These are phyloP conservation scores for Xenoacremonium recifei DNA, from an alignment of 2,329 filamentous ascomycete species.

Conservation along the genomic window DNA sequence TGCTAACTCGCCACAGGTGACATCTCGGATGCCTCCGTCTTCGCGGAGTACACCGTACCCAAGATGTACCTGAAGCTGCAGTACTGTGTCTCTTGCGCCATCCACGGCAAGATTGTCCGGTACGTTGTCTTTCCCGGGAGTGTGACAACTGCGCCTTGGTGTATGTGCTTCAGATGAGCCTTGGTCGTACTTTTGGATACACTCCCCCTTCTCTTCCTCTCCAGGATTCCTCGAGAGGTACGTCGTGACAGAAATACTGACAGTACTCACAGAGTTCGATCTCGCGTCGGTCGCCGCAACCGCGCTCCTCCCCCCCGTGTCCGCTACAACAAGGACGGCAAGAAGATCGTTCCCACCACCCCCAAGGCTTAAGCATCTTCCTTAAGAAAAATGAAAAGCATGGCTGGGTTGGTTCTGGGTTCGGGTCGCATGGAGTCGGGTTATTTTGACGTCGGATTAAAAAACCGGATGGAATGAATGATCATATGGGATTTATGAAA, in stretches of 20 bases:
- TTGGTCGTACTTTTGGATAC: slow-evolving; percentile 51
- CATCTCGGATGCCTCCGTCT: slow-evolving; percentile 99
- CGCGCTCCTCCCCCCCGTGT: slow-evolving; percentile 96
- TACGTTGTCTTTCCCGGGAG: slow-evolving; percentile 67
- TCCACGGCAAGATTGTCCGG: slow-evolving; percentile 99
- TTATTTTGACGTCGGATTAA: slow-evolving; percentile 38
- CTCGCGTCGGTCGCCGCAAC: slow-evolving; percentile 95
- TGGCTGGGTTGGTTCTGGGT: slow-evolving; percentile 27
- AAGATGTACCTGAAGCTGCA: slow-evolving; percentile 99
- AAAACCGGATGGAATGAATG: slow-evolving; percentile 36
- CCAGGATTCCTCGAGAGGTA: slow-evolving; percentile 21
- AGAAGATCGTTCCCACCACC: slow-evolving; percentile 89
- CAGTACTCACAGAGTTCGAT: slow-evolving; percentile 76
- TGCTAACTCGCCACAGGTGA: slow-evolving; percentile 66
- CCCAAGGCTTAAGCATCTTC: slow-evolving; percentile 38
- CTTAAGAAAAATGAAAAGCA: no score
- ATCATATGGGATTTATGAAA: slow-evolving; percentile 33
- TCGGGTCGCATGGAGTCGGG: slow-evolving; percentile 37
- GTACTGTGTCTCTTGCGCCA: slow-evolving; percentile 99
- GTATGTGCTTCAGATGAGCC: slow-evolving; percentile 58
- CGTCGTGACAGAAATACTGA: slow-evolving; percentile 38
- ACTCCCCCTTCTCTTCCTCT: slow-evolving; percentile 23
- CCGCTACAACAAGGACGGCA: slow-evolving; percentile 99
- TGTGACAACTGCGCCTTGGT: slow-evolving; percentile 54
- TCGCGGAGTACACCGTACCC: slow-evolving; percentile 97